Base-by-base conservation (phyloP, 805 yeast species). In the Priceomyces castillae region DNA sequence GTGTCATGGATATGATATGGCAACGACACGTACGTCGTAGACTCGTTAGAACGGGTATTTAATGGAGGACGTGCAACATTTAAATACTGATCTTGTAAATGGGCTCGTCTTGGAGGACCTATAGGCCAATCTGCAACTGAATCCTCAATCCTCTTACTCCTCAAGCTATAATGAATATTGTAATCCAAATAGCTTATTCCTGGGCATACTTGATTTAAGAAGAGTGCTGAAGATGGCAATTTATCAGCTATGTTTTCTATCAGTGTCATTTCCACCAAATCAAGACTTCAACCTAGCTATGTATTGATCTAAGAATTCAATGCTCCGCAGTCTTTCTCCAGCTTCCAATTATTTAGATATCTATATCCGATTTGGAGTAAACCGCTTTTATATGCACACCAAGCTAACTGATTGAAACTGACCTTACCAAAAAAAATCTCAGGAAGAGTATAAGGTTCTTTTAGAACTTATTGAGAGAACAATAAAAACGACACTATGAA, bases 11-110 rank as follows among this genome's bases (percentile, higher is more conserved):
- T 67, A 50, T 75, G 80, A 43, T 68, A 69, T 1, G 82, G 80
- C 18, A 77, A 50, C 7, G 80, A 71, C 1, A 77, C 78, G 48
- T 78, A 78, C 0, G 82, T 77, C 11, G 69, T 68, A 10, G 81
- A 77, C 47, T 78, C 76, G 22, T 59, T 59, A 12, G 62, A 56
- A 12, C 51, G 51, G 7, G 44, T 44, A 14, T 41, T 45, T 36
- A 68, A 51, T 4, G 67, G 66, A 11, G 74, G 74, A 19, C 75
- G 47, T 20, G 73, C 58, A 14, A 71, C 56, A 46, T 70, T 64
- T 40, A 71, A 50, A 45, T 71, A 71, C 2, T 52, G 40, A 4
- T 41, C 40, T 17, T 56, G 49, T 16, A 70, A 49, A 19, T 43
- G 48, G 2, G 61, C 57, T 15, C 42, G 40, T 1, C 45, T 39